phyloP scores from a whole-genome alignment of 2,329 filamentous ascomycete genomes.

The Sclerotinia nivalis region DNA sequence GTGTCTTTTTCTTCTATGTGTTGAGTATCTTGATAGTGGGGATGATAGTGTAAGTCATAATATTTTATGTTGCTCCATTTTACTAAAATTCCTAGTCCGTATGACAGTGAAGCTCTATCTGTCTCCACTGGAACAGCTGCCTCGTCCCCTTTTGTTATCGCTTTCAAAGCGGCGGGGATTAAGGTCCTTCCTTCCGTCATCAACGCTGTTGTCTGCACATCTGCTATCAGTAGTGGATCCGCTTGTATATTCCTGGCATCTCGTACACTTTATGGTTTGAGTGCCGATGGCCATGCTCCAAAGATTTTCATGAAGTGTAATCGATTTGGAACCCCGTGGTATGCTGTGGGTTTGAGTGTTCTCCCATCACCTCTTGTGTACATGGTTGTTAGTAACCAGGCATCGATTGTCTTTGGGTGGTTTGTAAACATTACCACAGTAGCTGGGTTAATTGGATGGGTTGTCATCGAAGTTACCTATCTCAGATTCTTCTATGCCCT shows the following conservation, averaged over 20 bases:
- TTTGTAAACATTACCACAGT: constrained; percentile 64
- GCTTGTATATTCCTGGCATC: constrained; percentile 22
- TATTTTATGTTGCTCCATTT: constrained; percentile 41
- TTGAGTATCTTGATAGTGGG: constrained; percentile 48
- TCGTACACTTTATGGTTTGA: constrained; percentile 60
- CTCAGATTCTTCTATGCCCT: constrained; percentile 58
- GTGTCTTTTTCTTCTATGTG: constrained; percentile 55
- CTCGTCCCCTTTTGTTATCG: constrained; percentile 69
- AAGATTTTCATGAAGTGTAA: constrained; percentile 56
- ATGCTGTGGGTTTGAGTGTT: constrained; percentile 55
- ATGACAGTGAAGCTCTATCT: constrained; percentile 51
- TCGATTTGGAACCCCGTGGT: constrained; percentile 56
- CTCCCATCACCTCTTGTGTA: constrained; percentile 67
- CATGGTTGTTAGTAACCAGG: constrained; percentile 63
- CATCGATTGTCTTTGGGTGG: constrained; percentile 64
- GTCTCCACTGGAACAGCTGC: constrained; percentile 47
- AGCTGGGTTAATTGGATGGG: constrained; percentile 66
- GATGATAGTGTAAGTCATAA: constrained; percentile 47
- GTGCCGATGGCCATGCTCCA: constrained; percentile 57
- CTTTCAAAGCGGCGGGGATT: constrained; percentile 67
- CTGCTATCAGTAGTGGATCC: constrained; percentile 22
- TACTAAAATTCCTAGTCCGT: constrained; percentile 56
- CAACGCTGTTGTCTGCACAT: constrained; percentile 72
- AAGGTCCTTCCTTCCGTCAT: constrained; percentile 69
- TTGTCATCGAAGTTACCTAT: constrained; percentile 58